Conservation (phyloP, 2,329 filamentous ascomycete species). For the Xylariomycetidae sp. region DNA sequence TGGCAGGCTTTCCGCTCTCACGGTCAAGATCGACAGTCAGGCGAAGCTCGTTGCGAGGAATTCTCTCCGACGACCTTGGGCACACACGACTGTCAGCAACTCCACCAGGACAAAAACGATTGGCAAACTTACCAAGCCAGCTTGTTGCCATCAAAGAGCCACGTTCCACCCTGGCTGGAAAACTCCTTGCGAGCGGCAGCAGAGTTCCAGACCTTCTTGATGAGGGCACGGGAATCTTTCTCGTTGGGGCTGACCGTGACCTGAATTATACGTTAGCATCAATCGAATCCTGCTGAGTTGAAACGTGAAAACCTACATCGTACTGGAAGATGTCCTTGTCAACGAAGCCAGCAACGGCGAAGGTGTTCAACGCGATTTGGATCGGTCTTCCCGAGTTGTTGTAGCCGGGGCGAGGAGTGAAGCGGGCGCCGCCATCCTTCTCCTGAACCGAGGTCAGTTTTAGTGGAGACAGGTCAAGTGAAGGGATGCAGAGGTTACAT, state of each 20-base stretch:
- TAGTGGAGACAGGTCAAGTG: neutral
- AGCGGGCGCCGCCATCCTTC: conserved; percentile 24
- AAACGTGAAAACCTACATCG: conserved; percentile 78
- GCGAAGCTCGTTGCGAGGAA: conserved; percentile 43
- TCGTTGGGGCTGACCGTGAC: conserved; percentile 57
- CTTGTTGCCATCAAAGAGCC: conserved; percentile 78
- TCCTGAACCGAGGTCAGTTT: conserved; percentile 16
- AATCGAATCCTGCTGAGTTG: neutral
- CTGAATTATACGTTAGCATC: conserved; percentile 35
- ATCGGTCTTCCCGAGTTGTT: conserved; percentile 51
- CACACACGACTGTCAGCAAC: neutral
- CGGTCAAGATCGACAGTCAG: conserved; percentile 66
- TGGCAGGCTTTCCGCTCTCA: no score
- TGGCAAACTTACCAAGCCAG: conserved; percentile 72
- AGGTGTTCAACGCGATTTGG: conserved; percentile 64
- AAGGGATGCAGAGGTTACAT: neutral
- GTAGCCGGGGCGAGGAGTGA: conserved; percentile 45
- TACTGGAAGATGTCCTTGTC: conserved; percentile 69
- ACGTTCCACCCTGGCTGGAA: conserved; percentile 45
- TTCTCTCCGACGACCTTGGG: conserved; percentile 30
- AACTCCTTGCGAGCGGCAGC: conserved; percentile 48
- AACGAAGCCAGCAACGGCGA: conserved; percentile 57
- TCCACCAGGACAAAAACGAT: neutral
- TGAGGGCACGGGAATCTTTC: conserved; percentile 52
- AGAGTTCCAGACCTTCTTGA: conserved; percentile 73